These are phyloP conservation scores for Fusarium lyarnte DNA, from an alignment of 2,329 filamentous ascomycete genomes.

Conservation along the genomic window DNA sequence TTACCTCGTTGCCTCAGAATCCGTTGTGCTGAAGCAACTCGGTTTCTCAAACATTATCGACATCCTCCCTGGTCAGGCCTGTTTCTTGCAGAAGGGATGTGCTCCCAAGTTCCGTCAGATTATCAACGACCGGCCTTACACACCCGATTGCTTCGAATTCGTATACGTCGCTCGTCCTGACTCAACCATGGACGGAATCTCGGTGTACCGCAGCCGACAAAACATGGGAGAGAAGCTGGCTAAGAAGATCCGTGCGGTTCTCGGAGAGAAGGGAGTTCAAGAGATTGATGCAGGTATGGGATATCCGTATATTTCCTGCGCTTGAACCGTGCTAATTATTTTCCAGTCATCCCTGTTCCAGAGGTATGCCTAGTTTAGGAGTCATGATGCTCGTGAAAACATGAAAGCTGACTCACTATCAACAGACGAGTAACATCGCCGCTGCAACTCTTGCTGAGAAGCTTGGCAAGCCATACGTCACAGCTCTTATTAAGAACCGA, in stretches of 20 bases:
- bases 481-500: conserved; percentile 88
- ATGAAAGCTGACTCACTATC: not conserved
- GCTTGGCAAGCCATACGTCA: conserved; percentile 79
- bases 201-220: conserved; percentile 82
- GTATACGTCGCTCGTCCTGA: conserved; percentile 90
- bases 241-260: conserved; percentile 71
- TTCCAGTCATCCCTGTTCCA: conserved; percentile 60
- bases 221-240: conserved; percentile 89
- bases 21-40: conserved; percentile 82
- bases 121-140: conserved; percentile 72
- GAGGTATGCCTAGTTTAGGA: conserved; percentile 42
- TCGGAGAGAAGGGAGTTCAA: conserved; percentile 74
- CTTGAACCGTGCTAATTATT: conserved; percentile 7
- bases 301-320: not conserved
- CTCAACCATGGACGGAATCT: conserved; percentile 86
- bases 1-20: conserved; percentile 93
- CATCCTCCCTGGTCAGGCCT: conserved; percentile 84
- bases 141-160: conserved; percentile 66
- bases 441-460: conserved; percentile 79
- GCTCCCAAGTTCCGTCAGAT: conserved; percentile 81
- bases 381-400: not conserved
- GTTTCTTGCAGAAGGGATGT: conserved; percentile 83
- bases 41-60: conserved; percentile 81
- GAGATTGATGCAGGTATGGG: conserved; percentile 74
- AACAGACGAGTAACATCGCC: conserved; percentile 80